A percentile compares a stretch with the other conserved stretches of the same genome.
Evolutionary conservation across 192 early-diverging fungal genomes (phyloP).

Genomic region (Rhizophagus clarus): DNA sequence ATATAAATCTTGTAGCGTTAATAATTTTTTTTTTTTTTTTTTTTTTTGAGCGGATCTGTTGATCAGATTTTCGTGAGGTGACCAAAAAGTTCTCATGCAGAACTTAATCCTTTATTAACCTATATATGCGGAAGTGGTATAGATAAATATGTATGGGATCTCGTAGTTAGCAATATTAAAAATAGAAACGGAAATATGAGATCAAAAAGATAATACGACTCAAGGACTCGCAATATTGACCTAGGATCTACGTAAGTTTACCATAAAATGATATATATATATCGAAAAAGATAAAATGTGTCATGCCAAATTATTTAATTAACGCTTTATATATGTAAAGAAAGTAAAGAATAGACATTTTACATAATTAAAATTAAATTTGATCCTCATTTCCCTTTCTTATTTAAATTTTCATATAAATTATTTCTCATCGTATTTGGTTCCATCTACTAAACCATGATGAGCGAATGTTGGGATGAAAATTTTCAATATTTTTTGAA

Average conservation of each 20-base stretch:
- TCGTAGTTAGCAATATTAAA: conserved; percentile 2
- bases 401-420: conserved; percentile 11
- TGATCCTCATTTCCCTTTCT: neutral
- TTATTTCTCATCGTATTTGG: conserved; percentile 26
- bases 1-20: too few relatives aligned
- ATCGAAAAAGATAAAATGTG: neutral
- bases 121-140: too few relatives aligned
- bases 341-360: neutral
- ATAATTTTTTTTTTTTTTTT: too few relatives aligned
- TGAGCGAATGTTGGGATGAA: conserved; percentile 23
- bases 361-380: conserved; percentile 4
- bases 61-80: too few relatives aligned
- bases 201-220: too few relatives aligned
- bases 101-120: too few relatives aligned
- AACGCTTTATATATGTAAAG: neutral
- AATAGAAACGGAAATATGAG: neutral
- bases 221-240: too few relatives aligned
- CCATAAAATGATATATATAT: neutral
- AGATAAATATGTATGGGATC: too few relatives aligned
- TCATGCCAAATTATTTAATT: neutral
- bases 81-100: too few relatives aligned
- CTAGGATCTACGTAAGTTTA: too few relatives aligned
- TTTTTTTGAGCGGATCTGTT: too few relatives aligned
- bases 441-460: conserved; percentile 11
- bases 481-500: conserved; percentile 10